phyloP scores from a whole-genome alignment of 2,329 filamentous ascomycete species.

The Atkinsonella hypoxylon region DNA sequence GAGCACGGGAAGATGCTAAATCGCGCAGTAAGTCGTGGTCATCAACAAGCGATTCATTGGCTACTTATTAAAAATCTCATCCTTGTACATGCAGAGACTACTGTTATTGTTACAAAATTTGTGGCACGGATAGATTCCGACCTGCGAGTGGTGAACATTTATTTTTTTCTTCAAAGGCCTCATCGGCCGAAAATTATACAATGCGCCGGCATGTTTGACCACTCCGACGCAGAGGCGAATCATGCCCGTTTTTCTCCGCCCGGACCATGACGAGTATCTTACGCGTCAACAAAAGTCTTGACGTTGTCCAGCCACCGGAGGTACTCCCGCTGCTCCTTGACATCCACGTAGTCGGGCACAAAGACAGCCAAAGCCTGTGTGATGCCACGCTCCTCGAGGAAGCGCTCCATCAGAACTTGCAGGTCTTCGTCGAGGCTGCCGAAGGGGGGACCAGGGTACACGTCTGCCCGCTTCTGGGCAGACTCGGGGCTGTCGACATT shows the following conservation, averaged over 20 bases:
- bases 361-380: constrained; percentile 79
- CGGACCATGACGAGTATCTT: constrained; percentile 11
- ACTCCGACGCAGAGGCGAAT: not conserved
- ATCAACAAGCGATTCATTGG: no score
- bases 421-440: constrained; percentile 92
- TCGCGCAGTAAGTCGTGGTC: no score
- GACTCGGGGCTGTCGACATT: constrained; percentile 64
- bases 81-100: no score
- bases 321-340: constrained; percentile 98
- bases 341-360: constrained; percentile 90
- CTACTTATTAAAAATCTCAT: no score
- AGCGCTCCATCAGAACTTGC: constrained; percentile 82
- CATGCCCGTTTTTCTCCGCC: not conserved
- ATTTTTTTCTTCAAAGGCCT: not conserved
- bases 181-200: constrained; percentile 1
- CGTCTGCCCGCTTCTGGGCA: constrained; percentile 60
- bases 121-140: not conserved
- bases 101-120: not conserved
- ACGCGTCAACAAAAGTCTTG: constrained; percentile 73
- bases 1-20: no score
- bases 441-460: constrained; percentile 88
- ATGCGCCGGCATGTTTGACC: not conserved
- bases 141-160: not conserved
- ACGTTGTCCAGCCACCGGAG: constrained; percentile 78
- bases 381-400: constrained; percentile 88